Conservation (phyloP, 2,329 filamentous ascomycete genomes). For the Daldinia sp. region DNA sequence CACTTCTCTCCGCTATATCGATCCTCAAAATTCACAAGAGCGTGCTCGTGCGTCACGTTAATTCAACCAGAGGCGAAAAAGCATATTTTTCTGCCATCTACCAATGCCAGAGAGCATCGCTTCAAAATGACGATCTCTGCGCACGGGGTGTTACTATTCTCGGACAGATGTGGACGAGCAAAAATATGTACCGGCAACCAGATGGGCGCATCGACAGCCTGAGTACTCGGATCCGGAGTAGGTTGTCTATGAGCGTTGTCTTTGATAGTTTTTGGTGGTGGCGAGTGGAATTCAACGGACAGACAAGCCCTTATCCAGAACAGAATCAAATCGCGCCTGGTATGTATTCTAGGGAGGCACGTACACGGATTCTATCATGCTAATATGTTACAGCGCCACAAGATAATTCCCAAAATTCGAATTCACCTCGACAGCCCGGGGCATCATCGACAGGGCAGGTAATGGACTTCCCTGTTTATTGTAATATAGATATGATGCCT, state of each 20-base stretch:
- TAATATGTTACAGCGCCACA: neutral
- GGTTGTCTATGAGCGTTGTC: neutral
- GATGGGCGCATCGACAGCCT: neutral
- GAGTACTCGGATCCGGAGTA: neutral
- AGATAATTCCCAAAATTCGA: neutral
- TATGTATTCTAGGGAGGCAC: neutral
- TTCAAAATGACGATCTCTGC: neutral
- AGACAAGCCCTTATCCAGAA: neutral
- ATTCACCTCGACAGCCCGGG: neutral
- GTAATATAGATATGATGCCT: neutral
- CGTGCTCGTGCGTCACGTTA: neutral
- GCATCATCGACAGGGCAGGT: neutral
- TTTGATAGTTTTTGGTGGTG: neutral
- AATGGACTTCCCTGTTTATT: neutral
- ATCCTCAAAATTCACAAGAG: neutral
- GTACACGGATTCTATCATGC: neutral
- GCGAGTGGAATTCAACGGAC: neutral
- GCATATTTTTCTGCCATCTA: neutral
- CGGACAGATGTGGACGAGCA: neutral
- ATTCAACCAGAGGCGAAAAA: neutral
- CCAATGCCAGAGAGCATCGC: neutral
- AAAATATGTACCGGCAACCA: neutral
- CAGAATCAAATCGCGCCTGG: neutral
- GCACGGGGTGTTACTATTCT: neutral
- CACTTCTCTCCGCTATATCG: neutral